Conservation (phyloP, 2,329 filamentous ascomycete species). For the Cladosporium sp. region DNA sequence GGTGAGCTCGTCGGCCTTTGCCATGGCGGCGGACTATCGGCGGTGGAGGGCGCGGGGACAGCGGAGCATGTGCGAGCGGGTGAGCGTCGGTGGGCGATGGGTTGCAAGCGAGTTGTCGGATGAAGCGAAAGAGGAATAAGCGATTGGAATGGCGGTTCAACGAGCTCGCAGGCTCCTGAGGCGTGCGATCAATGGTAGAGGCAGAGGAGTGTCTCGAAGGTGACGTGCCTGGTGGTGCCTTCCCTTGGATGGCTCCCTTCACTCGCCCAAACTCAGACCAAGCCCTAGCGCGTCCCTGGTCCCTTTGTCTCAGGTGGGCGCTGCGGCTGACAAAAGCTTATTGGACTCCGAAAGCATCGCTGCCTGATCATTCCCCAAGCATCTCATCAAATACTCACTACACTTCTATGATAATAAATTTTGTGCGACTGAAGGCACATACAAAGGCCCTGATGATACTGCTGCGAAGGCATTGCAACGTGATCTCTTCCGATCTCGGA, state of each 20-base stretch:
- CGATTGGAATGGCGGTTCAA: not conserved
- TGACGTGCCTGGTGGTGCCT: constrained; percentile 3
- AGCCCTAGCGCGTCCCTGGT: not conserved
- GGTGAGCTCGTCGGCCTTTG: constrained; percentile 28
- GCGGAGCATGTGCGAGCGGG: not conserved
- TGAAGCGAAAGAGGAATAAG: not conserved
- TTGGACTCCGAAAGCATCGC: not conserved
- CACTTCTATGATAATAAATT: too few species aligned
- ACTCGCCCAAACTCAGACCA: not conserved
- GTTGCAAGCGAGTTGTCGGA: not conserved
- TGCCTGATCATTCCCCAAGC: too few species aligned
- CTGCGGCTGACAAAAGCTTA: not conserved
- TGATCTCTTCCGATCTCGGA: too few species aligned
- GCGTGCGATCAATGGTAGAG: not conserved
- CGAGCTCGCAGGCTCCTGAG: not conserved
- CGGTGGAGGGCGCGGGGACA: not conserved
- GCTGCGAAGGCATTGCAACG: too few species aligned
- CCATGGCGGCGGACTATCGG: constrained; percentile 21
- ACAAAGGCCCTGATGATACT: too few species aligned
- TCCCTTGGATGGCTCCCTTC: not conserved
- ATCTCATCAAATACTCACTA: too few species aligned
- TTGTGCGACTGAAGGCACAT: too few species aligned
- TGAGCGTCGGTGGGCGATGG: not conserved
- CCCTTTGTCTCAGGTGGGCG: not conserved
- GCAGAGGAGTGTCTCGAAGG: not conserved